Conservation (phyloP, 23 red algal species). For the Gracilaria gracilis region DNA sequence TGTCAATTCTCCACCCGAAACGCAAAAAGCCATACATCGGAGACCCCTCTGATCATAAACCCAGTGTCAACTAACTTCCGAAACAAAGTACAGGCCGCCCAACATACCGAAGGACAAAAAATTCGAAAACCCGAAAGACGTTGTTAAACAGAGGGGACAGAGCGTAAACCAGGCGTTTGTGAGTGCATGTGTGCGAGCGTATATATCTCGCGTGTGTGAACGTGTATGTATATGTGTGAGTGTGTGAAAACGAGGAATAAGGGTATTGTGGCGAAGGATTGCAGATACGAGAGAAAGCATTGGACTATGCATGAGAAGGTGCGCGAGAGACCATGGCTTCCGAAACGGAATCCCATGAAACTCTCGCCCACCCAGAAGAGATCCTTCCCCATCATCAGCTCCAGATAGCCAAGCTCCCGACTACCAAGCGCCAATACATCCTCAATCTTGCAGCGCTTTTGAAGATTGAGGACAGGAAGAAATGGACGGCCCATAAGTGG, state of each 20-base stretch:
- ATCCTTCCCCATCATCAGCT: background rate
- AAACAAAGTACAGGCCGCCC: conserved; percentile 15
- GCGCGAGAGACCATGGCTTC: background rate
- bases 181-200: background rate
- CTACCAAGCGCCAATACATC: background rate
- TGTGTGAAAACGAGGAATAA: background rate
- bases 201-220: background rate
- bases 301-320: background rate
- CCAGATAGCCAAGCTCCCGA: no score
- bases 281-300: background rate
- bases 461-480: background rate
- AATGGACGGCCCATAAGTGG: background rate
- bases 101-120: conserved; percentile 35
- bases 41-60: background rate
- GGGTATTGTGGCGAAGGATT: background rate
- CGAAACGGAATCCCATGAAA: background rate
- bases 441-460: background rate
- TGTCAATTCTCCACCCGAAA: background rate
- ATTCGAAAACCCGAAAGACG: background rate
- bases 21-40: background rate
- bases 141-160: background rate
- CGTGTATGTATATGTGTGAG: background rate
- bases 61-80: conserved; percentile 7
- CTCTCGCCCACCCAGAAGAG: background rate
- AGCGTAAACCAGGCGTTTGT: background rate